Evolutionary conservation across 1,284 basidiomycete genomes (phyloP).

Genomic region (Bjerkandera adusta): DNA sequence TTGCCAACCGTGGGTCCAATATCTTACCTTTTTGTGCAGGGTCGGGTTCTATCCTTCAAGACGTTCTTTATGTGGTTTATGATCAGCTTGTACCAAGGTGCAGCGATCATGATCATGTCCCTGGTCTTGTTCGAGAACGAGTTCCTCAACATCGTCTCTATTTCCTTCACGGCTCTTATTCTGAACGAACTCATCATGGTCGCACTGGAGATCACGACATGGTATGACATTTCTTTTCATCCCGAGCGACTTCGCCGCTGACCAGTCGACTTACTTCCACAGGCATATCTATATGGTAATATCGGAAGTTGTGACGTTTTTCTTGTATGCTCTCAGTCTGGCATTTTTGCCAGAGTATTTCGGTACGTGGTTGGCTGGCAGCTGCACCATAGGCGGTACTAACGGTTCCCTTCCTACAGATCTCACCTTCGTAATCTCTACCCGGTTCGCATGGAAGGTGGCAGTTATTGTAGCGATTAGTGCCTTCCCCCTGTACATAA

Average conservation of each 20-base stretch:
- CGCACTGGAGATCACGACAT: conserved; percentile 94
- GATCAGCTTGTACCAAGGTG: conserved; percentile 98
- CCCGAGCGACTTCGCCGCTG: background rate
- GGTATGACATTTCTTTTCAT: conserved; percentile 47
- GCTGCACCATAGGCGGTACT: background rate
- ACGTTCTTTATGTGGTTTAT: conserved; percentile 99
- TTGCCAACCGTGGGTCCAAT: background rate
- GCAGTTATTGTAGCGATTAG: conserved; percentile 93
- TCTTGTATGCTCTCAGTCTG: conserved; percentile 91
- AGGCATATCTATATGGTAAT: conserved; percentile 98
- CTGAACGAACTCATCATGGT: conserved; percentile 99
- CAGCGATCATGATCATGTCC: conserved; percentile 98
- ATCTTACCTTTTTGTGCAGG: conserved; percentile 43
- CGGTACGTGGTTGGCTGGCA: conserved; percentile 51
- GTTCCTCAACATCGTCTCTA: conserved; percentile 97
- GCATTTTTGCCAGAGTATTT: conserved; percentile 96
- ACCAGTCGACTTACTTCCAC: background rate
- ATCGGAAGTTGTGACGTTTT: conserved; percentile 86
- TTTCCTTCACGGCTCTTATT: conserved; percentile 95
- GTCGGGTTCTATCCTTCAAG: conserved; percentile 90
- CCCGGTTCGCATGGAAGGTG: conserved; percentile 93
- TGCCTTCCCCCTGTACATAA: conserved; percentile 87
- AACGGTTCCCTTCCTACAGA: conserved; percentile 46
- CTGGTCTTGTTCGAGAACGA: conserved; percentile 96
- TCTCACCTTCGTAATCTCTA: conserved; percentile 87